Conservation (phyloP, 768 basidiomycete species). For the Tricholoma sp. region DNA sequence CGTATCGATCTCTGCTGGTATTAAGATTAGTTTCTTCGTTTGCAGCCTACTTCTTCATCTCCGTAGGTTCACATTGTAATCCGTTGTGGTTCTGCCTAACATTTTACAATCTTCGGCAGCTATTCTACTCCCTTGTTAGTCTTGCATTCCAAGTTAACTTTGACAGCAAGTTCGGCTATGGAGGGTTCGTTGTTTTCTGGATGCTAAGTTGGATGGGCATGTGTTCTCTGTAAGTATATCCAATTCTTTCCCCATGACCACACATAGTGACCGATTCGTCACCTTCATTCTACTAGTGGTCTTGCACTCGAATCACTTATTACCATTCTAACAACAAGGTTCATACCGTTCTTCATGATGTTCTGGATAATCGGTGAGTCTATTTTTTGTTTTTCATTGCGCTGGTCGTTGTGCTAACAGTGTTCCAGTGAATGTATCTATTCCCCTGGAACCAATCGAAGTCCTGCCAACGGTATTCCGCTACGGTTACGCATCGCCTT, state of each 20-base stretch:
- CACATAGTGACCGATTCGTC: background rate
- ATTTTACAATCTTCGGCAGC: constrained; percentile 19
- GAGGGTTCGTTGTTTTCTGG: constrained; percentile 63
- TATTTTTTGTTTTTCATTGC: background rate
- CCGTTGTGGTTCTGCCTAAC: background rate
- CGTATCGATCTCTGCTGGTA: constrained; percentile 23
- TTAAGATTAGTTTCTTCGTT: constrained; percentile 26
- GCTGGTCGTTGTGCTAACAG: background rate
- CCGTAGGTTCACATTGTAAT: constrained; percentile 17
- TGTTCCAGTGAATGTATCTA: constrained; percentile 49
- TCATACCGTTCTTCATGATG: constrained; percentile 58
- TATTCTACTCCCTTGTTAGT: constrained; percentile 54
- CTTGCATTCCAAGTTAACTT: constrained; percentile 58
- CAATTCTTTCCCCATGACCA: background rate
- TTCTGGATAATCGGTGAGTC: constrained; percentile 57
- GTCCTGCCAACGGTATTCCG: constrained; percentile 42
- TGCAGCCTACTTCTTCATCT: constrained; percentile 31
- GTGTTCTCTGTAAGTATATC: constrained; percentile 41
- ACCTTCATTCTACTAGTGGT: constrained; percentile 32
- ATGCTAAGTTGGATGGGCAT: constrained; percentile 58
- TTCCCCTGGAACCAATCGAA: constrained; percentile 45
- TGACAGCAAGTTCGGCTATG: constrained; percentile 38
- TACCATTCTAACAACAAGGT: constrained; percentile 46
- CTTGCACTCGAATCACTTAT: constrained; percentile 57
- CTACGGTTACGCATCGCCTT: constrained; percentile 52